Base-by-base conservation (phyloP, 805 yeast species). In the Cyberlindnera amylophila region DNA sequence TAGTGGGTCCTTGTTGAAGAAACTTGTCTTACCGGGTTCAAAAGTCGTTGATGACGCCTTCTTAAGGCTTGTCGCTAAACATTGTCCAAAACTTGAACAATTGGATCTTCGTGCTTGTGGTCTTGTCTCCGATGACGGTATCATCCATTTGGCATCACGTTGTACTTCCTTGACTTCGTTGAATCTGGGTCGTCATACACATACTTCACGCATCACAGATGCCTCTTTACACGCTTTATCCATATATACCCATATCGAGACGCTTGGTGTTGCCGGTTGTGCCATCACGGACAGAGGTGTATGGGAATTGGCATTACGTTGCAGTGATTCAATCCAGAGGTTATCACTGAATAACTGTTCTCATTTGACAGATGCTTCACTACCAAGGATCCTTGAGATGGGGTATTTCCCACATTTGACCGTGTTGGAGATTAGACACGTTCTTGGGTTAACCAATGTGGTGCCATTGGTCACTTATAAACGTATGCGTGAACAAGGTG, bases 251-350 rank as follows among this genome's bases (percentile, higher is more conserved):
- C 18, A 59, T 65, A 16, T 69, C 82, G 35, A 71, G 34, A 88
- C 96, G 0, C 66, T 90, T 34, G 97, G 97, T 0, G 66, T 88
- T 16, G 96, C 97, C 0, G 98, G 98, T 6, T 87, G 96, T 61
- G 70, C 75, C 34, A 74, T 90, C 15, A 77, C 86, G 7, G 96
- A 90, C 64, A 71, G 78, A 33, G 71, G 86, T 4, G 66, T 90
- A 13, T 87, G 96, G 95, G 90, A 84, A 54, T 63, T 90, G 27
- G 88, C 89, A 0, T 61, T 74, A 14, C 59, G 69, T 39, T 64
- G 77, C 21, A 79, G 80, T 17, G 53, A 58, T 1, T 54, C 65
- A 5, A 54, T 90, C 4, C 79, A 77, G 52, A 69, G 96, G 39
- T 65, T 89, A 16, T 83, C 95, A 7, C 59, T 89, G 39, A 89